Base-by-base conservation (phyloP, 1,284 basidiomycete species). In the Athelia sp. region DNA sequence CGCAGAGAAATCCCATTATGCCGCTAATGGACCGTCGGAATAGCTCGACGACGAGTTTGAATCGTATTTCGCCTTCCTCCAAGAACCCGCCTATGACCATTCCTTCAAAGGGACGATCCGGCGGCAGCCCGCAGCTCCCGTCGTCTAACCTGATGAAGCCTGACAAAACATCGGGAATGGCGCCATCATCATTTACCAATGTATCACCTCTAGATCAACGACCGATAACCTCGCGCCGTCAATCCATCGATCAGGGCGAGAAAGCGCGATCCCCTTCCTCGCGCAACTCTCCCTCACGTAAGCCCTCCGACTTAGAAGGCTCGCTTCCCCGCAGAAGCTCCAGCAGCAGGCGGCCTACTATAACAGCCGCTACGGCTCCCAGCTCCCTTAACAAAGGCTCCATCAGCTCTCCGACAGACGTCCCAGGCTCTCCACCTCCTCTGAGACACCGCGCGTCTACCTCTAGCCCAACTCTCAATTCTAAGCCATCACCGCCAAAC, bases 241-340 rank as follows among this genome's bases (percentile, higher is more conserved):
- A 78, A 49, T 79, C 78, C 42, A 22, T 15, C 43, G 43, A 44
- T 6, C 43, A 74, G 21, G 64, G 64, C 52, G 62, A 68, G 52
- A 82, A 83, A 35, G 78, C 71, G 57, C 75, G 74, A 13, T 54
- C 67, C 10, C 66, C 67, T 43, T 73, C 74, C 11, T 62, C 71
- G 0, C 70, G 76, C 50, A 70, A 79, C 17, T 84, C 84, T n/a
- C 82, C 85, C 0, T 71, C 70, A 54, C 79, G 80, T 43, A 84
- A 78, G 64, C 66, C 74, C 48, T 56, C 72, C 36, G 84, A 88
- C 52, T 66, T 84, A 43, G 78, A 76, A 14, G 65, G 70, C 17
- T 68, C 69, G 22, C 55, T 74, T 15, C 66, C 74, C 13, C 74
- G 74, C 14, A 73, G 75, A 34, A 81, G 81, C 53, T 72, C 60